Percentiles rank a stretch among this genome's conserved stretches.
Evolutionary conservation across 108 stramenopile genomes (phyloP).

Genomic region (Ochromonas danica): DNA sequence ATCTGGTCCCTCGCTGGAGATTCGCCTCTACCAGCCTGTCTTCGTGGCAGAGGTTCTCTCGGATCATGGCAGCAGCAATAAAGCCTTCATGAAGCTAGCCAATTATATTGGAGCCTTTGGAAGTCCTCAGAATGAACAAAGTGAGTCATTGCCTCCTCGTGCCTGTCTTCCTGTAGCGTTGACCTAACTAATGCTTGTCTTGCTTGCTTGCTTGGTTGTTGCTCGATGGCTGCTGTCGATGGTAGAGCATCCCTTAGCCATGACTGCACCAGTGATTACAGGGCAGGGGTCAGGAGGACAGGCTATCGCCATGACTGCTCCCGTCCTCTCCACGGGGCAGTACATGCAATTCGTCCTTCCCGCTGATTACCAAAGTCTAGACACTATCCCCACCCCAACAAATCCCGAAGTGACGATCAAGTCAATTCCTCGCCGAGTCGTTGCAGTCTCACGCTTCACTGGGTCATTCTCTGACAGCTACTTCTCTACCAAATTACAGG

Average conservation of each 20-base stretch:
- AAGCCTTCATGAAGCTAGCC: too few relatives aligned
- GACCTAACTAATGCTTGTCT: neutral
- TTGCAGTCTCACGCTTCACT: constrained; percentile 70
- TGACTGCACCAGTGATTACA: constrained; percentile 9
- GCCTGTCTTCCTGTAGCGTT: neutral
- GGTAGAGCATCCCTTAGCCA: neutral
- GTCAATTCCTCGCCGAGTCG: constrained; percentile 61
- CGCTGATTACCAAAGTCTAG: constrained; percentile 63
- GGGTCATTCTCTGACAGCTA: constrained; percentile 50
- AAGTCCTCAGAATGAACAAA: constrained; percentile 65
- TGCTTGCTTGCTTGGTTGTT: too few relatives aligned
- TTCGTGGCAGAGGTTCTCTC: too few relatives aligned
- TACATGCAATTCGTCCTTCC: constrained; percentile 81
- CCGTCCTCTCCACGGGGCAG: constrained; percentile 59
- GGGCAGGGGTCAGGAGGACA: neutral
- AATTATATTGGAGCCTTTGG: constrained; percentile 80
- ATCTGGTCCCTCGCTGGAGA: too few relatives aligned
- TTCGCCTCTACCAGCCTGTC: too few relatives aligned
- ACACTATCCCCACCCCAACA: constrained; percentile 70
- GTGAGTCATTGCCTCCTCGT: constrained; percentile 40
- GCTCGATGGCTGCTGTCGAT: too few relatives aligned
- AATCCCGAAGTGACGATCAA: constrained; percentile 57
- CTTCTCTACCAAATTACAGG: neutral
- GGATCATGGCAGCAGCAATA: too few relatives aligned
- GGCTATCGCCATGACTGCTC: constrained; percentile 72